Evolutionary conservation across 768 basidiomycete genomes (phyloP).

Genomic region (Agaricus sinodeliciosus): DNA sequence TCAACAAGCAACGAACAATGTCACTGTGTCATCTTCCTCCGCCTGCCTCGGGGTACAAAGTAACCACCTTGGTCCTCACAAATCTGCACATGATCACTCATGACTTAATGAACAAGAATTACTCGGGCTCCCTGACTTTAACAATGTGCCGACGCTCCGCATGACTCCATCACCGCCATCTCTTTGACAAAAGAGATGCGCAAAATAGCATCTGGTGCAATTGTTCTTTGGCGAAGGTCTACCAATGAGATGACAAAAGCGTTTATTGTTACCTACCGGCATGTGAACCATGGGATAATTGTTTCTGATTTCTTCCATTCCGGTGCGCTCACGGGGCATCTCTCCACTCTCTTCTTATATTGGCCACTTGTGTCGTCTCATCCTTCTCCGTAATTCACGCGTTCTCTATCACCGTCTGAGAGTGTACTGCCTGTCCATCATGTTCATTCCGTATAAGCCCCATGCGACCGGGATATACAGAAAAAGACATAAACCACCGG

Average conservation of each 20-base stretch:
- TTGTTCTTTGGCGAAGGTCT: background rate
- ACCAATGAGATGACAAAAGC: background rate
- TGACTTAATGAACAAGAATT: no score
- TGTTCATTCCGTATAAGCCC: slow-evolving; percentile 1
- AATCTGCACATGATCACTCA: no score
- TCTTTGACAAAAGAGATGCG: background rate
- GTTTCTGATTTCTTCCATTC: background rate
- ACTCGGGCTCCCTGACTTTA: no score
- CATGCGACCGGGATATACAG: background rate
- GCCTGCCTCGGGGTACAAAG: no score
- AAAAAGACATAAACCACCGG: background rate
- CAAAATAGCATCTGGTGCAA: background rate
- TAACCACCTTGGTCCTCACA: no score
- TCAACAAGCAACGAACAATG: no score
- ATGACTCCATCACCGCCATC: background rate
- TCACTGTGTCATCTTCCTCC: no score
- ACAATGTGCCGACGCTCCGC: no score
- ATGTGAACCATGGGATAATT: background rate
- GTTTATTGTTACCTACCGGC: slow-evolving; percentile 1
- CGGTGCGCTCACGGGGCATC: background rate
- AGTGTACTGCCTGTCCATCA: background rate
- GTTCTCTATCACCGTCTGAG: no score
- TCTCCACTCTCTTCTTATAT: no score
- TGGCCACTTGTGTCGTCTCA: background rate
- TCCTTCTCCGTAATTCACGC: no score